A percentile compares a stretch with the other conserved stretches of the same genome.
Evolutionary conservation across 257 asterid species (phyloP).

Genomic region (Ocimum tenuiflorum): DNA sequence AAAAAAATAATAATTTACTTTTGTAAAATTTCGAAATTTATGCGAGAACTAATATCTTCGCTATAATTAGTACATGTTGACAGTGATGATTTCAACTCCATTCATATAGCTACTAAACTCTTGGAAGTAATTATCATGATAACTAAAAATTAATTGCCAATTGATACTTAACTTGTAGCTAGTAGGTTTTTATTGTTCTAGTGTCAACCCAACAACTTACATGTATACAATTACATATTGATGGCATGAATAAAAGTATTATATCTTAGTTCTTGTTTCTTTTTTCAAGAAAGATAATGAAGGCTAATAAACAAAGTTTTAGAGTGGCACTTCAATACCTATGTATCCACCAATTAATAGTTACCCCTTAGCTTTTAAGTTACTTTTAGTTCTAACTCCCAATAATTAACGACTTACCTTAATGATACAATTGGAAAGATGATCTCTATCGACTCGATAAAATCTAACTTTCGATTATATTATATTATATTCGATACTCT

Average conservation of each 20-base stretch:
- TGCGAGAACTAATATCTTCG: too few relatives aligned
- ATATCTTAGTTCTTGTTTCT: slow-evolving; percentile 28
- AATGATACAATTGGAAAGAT: slow-evolving; percentile 19
- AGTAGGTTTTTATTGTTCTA: not conserved
- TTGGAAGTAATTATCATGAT: not conserved
- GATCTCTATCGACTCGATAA: too few relatives aligned
- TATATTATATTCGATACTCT: too few relatives aligned
- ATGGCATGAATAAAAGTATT: not conserved
- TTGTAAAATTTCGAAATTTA: too few relatives aligned
- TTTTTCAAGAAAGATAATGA: slow-evolving; percentile 40
- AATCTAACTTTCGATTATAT: too few relatives aligned
- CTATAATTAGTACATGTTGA: too few relatives aligned
- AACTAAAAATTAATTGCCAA: slow-evolving; percentile 6
- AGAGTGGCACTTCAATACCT: slow-evolving; percentile 23
- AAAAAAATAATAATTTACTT: too few relatives aligned
- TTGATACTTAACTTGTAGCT: not conserved
- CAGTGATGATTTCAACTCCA: too few relatives aligned
- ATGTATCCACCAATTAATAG: slow-evolving; percentile 16
- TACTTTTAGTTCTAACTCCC: slow-evolving; percentile 46
- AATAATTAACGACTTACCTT: slow-evolving; percentile 26
- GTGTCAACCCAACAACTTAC: slow-evolving; percentile 22
- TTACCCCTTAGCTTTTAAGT: slow-evolving; percentile 66
- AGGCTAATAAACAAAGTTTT: slow-evolving; percentile 28
- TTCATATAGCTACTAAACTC: too few relatives aligned
- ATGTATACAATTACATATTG: not conserved